phyloP scores from a whole-genome alignment of 208 protist species.

The Naegleria fowleri region DNA sequence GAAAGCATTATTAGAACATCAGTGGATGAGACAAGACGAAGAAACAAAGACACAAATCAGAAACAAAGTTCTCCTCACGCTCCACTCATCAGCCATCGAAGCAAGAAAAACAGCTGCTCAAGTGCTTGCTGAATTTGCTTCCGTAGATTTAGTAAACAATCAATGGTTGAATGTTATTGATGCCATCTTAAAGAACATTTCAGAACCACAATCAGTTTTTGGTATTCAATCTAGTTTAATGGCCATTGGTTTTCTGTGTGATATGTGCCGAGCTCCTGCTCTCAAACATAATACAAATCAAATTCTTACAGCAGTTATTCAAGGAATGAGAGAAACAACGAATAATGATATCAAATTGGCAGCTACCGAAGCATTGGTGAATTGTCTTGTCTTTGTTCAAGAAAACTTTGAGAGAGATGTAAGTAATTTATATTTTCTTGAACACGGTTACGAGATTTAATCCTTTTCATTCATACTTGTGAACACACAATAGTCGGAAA shows the following conservation, averaged over 20 bases:
- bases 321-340: slow-evolving; percentile 60
- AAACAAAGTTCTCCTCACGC: slow-evolving; percentile 61
- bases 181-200: slow-evolving; percentile 66
- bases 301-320: slow-evolving; percentile 80
- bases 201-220: slow-evolving; percentile 46
- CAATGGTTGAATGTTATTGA: slow-evolving; percentile 85
- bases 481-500: too few species aligned
- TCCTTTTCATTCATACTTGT: too few species aligned
- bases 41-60: slow-evolving; percentile 61
- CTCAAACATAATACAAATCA: slow-evolving; percentile 56
- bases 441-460: too few species aligned
- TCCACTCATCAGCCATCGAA: slow-evolving; percentile 62
- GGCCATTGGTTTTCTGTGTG: slow-evolving; percentile 92
- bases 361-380: slow-evolving; percentile 82
- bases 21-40: slow-evolving; percentile 59
- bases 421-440: too few species aligned
- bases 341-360: slow-evolving; percentile 70
- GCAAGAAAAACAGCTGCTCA: slow-evolving; percentile 83
- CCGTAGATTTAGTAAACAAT: slow-evolving; percentile 83
- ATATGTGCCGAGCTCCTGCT: slow-evolving; percentile 47
- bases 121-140: slow-evolving; percentile 83
- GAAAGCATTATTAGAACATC: slow-evolving; percentile 55
- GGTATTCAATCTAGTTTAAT: slow-evolving; percentile 85
- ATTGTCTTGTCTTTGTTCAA: slow-evolving; percentile 90
- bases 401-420: slow-evolving; percentile 80